Evolutionary conservation across 2,329 filamentous ascomycete genomes (phyloP), one percentile per base, ranked within the genome.

Genomic region (Gnomoniopsis smithogilvyi): DNA sequence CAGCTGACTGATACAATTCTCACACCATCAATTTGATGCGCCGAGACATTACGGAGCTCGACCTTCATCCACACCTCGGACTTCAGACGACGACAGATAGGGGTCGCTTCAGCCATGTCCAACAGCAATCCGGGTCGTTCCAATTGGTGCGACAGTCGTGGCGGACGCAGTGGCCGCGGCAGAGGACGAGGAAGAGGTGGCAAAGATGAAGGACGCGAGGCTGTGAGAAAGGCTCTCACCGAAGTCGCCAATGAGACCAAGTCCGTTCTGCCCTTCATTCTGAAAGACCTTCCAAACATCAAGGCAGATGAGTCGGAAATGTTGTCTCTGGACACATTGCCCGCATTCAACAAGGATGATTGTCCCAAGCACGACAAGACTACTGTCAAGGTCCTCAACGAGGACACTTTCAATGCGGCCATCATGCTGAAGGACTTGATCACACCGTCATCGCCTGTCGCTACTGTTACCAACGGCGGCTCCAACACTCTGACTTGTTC

Each of bases 381-480:
- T 3, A 57, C 62, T 19, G 68, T 88, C 64, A 73, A 72, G 26
- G 79, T 88, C 41, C 65, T 85, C 57, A 79, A 85, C 64, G 75
- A 77, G 19, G 86, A 89, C 65, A 80, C 80, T 0, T 78, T 85
- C 64, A 81, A 86, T 64, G 80, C 78, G 1, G 85, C 83, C 7
- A 73, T 85, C 47, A 66, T 66, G 3, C 70, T 79, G 22, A 65
- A 66, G 26, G 17, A 50, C 51, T 22, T 41, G n/a, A 47, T n/a
- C 19, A 22, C 38, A 26, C n/a, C 43, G 11, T 12, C n/a, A 34
- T 49, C 59, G 21, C 45, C 54, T 36, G 60, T 51, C 34, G 41
- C 50, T 17, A 21, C 21, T 21, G 24, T 49, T 6, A 7, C 45
- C 6, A 21, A 26, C 30, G 15, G 17, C 30, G 43, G 8, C 14